Conservation (phyloP, 768 basidiomycete genomes). For the Auricularia cornea region DNA sequence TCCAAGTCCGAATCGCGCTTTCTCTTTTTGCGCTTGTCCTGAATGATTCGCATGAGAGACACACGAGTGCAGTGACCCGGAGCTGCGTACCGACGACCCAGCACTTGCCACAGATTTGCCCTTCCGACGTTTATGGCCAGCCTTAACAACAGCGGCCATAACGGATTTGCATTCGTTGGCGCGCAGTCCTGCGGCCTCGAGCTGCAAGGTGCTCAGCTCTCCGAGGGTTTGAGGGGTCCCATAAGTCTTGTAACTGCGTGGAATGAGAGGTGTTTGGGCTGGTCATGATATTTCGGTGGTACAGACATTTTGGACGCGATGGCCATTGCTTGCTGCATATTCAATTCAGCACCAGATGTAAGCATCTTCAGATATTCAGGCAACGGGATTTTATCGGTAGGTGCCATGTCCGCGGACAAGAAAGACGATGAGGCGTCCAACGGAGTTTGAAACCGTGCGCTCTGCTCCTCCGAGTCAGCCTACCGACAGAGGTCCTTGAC, state of each 20-base stretch:
- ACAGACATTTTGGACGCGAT: conserved; percentile 59
- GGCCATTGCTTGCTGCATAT: conserved; percentile 59
- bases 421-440: background rate
- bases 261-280: conserved; percentile 7
- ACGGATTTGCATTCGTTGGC: conserved; percentile 58
- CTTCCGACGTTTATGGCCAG: conserved; percentile 39
- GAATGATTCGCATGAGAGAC: background rate
- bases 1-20: conserved; percentile 44
- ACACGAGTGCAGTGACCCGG: conserved; percentile 11
- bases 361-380: conserved; percentile 62
- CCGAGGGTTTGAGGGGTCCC: conserved; percentile 52
- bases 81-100: background rate
- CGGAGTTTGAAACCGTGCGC: background rate
- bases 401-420: background rate
- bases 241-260: conserved; percentile 57
- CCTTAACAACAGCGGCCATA: conserved; percentile 52
- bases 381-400: conserved; percentile 43
- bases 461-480: too few relatives aligned
- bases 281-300: too few relatives aligned
- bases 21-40: conserved; percentile 35
- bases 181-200: conserved; percentile 48
- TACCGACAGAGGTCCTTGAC: too few relatives aligned
- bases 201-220: conserved; percentile 50
- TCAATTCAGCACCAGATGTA: conserved; percentile 41
- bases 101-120: background rate